These are phyloP conservation scores for Hordeum vulgare DNA, from an alignment of 176 grass and related monocot genomes.

Conservation along the genomic window MorexV3_pseudomolecules_assembly NC_058520.1:410550438-410550937, in stretches of 20 bases:
- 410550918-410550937: constrained; percentile 62
- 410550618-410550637: constrained; percentile 10
- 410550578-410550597: constrained; percentile 45
- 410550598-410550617: constrained; percentile 35
- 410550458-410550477: not conserved
- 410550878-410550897: constrained; percentile 89
- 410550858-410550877: constrained; percentile 99
- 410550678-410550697: constrained; percentile 80
- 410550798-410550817: constrained; percentile 61
- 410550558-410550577: not conserved
- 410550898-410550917: constrained; percentile 85
- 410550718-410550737: constrained; percentile 67
- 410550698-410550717: constrained; percentile 86
- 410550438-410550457: not conserved
- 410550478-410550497: constrained; percentile 22
- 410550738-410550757: constrained; percentile 82
- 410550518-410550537: not conserved
- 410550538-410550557: not conserved
- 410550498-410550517: constrained; percentile 3
- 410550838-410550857: constrained; percentile 82
- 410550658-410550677: constrained; percentile 86
- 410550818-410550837: constrained; percentile 68
- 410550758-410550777: constrained; percentile 87
- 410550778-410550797: constrained; percentile 65
- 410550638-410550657: constrained; percentile 53